These are phyloP conservation scores for Trypanosoma brucei DNA, from an alignment of 208 protist species.

Conservation along the genomic window DNA sequence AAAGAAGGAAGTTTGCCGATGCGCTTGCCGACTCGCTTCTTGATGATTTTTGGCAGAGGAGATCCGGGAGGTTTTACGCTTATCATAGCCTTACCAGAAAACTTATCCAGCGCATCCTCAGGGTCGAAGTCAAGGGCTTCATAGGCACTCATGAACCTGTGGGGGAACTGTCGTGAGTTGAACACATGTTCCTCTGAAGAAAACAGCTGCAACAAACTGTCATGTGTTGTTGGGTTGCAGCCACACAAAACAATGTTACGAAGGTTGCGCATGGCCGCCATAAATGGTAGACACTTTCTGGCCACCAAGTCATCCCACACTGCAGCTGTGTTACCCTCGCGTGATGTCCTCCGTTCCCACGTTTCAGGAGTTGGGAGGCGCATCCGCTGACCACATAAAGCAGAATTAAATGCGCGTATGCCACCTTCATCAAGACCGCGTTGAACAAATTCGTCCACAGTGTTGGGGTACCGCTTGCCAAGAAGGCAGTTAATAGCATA, in stretches of 20 bases:
- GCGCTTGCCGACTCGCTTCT: not conserved
- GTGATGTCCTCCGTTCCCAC: conserved; percentile 90
- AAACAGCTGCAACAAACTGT: conserved; percentile 33
- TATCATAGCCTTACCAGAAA: not conserved
- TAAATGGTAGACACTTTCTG: conserved; percentile 86
- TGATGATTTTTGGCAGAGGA: no score
- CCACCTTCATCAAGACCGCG: conserved; percentile 25
- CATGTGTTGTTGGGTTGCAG: conserved; percentile 56
- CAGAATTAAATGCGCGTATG: conserved; percentile 56
- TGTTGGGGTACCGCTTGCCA: conserved; percentile 90
- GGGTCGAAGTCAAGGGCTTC: conserved; percentile 58
- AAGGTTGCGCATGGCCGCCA: conserved; percentile 94
- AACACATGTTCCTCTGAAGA: conserved; percentile 65
- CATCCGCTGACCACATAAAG: conserved; percentile 88
- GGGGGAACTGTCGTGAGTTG: conserved; percentile 85
- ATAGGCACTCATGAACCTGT: conserved; percentile 91
- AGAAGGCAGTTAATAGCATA: conserved; percentile 88
- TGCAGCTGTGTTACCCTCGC: conserved; percentile 75
- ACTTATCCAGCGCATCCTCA: not conserved
- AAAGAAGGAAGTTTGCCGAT: not conserved
- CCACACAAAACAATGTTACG: conserved; percentile 90
- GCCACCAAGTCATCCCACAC: conserved; percentile 92
- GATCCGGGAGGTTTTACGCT: no score
- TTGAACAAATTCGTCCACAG: conserved; percentile 55
- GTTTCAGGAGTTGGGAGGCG: conserved; percentile 83